Evolutionary conservation across 768 basidiomycete species (phyloP).

Genomic region (Kwoniella pini): DNA sequence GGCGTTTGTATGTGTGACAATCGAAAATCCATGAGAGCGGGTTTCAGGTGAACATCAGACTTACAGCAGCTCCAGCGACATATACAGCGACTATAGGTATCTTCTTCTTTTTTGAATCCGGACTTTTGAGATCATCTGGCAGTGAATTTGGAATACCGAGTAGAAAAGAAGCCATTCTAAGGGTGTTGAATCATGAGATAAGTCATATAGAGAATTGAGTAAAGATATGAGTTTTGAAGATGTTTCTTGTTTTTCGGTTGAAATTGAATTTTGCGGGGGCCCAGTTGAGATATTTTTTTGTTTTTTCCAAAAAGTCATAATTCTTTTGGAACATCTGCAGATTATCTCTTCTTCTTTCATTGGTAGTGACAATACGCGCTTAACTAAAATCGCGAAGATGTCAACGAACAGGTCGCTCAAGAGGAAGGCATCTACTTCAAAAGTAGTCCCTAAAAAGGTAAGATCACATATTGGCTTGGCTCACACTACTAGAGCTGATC

Average conservation of each 20-base stretch:
- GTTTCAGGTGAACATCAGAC: no score
- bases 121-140: background rate
- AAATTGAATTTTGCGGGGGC: constrained; percentile 18
- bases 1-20: no score
- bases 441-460: constrained; percentile 14
- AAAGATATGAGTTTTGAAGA: no score
- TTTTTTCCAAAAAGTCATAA: background rate
- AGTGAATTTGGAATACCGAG: constrained; percentile 6
- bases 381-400: no score
- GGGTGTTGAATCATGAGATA: background rate
- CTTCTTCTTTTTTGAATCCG: constrained; percentile 22
- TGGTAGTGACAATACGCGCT: no score
- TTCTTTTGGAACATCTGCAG: no score
- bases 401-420: constrained; percentile 16
- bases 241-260: no score
- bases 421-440: constrained; percentile 22
- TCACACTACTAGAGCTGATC: no score
- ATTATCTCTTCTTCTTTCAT: no score
- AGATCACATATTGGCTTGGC: no score
- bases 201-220: background rate
- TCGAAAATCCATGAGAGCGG: no score
- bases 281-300: background rate
- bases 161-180: constrained; percentile 16
- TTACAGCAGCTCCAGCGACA: constrained; percentile 39
- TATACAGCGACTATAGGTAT: constrained; percentile 44